Base-by-base conservation (phyloP, 2,329 filamentous ascomycete species). In the Ascochyta pisi region DNA sequence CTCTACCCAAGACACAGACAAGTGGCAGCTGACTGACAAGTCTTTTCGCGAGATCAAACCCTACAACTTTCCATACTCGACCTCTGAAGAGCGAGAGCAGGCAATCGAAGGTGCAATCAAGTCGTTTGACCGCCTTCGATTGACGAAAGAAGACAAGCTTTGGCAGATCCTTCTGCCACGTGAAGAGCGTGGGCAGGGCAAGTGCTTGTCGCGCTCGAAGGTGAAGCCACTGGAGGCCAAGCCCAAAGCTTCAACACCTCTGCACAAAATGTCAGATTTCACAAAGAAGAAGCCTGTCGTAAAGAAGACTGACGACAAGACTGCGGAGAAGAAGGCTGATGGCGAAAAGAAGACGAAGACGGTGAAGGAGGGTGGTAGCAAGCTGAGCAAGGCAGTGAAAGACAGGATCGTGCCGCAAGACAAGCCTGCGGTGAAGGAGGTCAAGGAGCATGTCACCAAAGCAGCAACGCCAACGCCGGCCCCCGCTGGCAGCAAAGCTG, bases 71-170 rank as follows among this genome's bases (percentile, higher is more conserved):
- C 79, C 79, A 12, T 89, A 87, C 70, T 79, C 78, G 26, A 79
- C 75, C 34, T 67, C 81, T 42, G 80, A 83, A 42, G 83, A 87
- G 53, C 80, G 86, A 16, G 78, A 86, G 58, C 76, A 81, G 49
- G 86, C 85, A 26, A 84, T 88, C 64, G 82, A 87, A 60, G 83
- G 83, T 72, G 85, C 86, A 50, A 82, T 88, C 65, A 82, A 82
- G 49, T 84, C 86, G 39, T 88, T 85, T 69, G 86, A 89, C 71
- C 81, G 86, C 49, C 79, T 84, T 73, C 79, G 86, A 26, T 75
- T 88, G 16, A 81, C 82, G 6, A 83, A 83, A 60, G 79, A 83
- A 34, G 86, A 88, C 66, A 83, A 83, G 66, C 74, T 85, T 19
- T 89, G 86, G 86, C 85, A 89, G 73, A 78, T 78, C 61, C 76